Base-by-base conservation (phyloP, 2,329 filamentous ascomycete genomes). In the Curvularia verruculosa region DNA sequence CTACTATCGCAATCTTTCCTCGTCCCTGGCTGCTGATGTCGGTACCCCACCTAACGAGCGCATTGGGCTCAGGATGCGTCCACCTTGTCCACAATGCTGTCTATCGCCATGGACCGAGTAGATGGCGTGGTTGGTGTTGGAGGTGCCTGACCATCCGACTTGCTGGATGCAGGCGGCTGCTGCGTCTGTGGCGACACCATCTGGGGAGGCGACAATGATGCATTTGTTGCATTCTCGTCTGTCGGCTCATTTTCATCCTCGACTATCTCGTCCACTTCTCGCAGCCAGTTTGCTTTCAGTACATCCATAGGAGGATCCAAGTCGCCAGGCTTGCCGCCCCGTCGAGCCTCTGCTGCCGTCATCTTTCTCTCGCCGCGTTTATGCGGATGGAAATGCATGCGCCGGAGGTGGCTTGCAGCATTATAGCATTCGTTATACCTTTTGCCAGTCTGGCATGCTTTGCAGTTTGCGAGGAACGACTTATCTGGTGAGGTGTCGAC, bases 371-470 rank as follows among this genome's bases (percentile, higher is more conserved):
- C 74, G 31, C 74, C 73, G 29, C 84, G 81, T 67, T 85, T 84
- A 65, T 84, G 83, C 0, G 85, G 88, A 71, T 89, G 91, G 81
- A 97, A 98, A 73, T 98, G 94, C 9, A 90, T 90, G 49, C 93
- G 87, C 29, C 93, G 85, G 21, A 98, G 84, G 74, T 98, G 94
- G 3, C 92, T 93, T 0, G 92, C 92, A 0, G 92, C 93, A 69
- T 97, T 97, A 77, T 98, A 97, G 78, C 96, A 95, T 29, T 90
- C 91, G 12, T 90, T 90, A 67, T 98, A 98, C 63, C 85, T 84
- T 81, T 96, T 96, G 51, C 84, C 81, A 18, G 83, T 83, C 49
- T 84, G 84, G 75, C 94, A 98, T 29, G 89, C 85, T 77, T 96
- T 96, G 84, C 93, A 96, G 62, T 90, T 89, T 28, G 82, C 81